These are phyloP conservation scores for Paxillus rubicundulus DNA, from an alignment of 768 basidiomycete species.

Conservation along the genomic window DNA sequence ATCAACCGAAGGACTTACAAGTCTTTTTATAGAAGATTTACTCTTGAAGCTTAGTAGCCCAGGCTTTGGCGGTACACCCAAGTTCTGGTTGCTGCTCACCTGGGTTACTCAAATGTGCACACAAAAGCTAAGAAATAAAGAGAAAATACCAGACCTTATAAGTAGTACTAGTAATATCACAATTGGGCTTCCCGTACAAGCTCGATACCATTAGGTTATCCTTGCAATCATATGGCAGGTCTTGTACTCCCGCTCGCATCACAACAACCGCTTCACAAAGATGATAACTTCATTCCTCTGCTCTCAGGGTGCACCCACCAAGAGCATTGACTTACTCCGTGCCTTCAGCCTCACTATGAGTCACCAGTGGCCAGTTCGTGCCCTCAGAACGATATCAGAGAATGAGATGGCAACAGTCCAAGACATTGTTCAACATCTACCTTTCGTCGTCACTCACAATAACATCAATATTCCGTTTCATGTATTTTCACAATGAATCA, in stretches of 20 bases:
- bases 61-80: conserved; percentile 5
- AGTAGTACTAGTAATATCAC: background rate
- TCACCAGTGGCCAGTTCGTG: conserved; percentile 33
- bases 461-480: conserved; percentile 38
- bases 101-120: background rate
- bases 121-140: background rate
- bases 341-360: conserved; percentile 39
- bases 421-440: conserved; percentile 16
- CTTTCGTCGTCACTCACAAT: conserved; percentile 36
- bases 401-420: conserved; percentile 1
- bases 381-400: background rate
- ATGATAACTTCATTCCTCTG: conserved; percentile 37
- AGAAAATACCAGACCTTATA: background rate
- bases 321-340: conserved; percentile 37
- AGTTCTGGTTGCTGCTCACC: background rate
- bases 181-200: background rate
- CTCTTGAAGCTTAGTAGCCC: conserved; percentile 1
- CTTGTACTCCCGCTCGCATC: conserved; percentile 28
- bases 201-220: conserved; percentile 17
- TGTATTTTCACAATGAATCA: conserved; percentile 36
- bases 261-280: conserved; percentile 25
- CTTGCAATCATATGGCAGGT: conserved; percentile 27
- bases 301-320: conserved; percentile 36
- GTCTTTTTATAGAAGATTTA: conserved; percentile 1
- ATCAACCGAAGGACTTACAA: background rate